Conservation (phyloP, 768 basidiomycete species). For the Dioszegia crocea region DNA sequence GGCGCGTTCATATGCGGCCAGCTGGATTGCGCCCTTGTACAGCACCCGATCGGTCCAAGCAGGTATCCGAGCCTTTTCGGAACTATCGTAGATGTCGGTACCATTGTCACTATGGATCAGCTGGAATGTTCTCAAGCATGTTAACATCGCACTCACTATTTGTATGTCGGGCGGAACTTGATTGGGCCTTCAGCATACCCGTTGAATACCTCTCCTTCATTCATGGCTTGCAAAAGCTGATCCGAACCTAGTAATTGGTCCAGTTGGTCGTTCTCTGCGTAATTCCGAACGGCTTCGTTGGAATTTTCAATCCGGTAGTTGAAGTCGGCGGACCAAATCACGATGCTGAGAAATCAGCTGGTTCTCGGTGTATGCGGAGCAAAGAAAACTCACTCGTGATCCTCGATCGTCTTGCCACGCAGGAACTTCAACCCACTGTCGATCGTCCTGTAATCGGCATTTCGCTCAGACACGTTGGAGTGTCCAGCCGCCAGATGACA, state of each 20-base stretch:
- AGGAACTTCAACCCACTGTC: constrained; percentile 76
- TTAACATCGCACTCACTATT: constrained; percentile 63
- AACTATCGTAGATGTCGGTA: constrained; percentile 82
- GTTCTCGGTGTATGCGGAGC: not conserved
- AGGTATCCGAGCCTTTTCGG: constrained; percentile 92
- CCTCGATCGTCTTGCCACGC: constrained; percentile 78
- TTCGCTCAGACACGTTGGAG: constrained; percentile 78
- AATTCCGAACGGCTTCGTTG: constrained; percentile 70
- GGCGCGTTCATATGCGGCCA: constrained; percentile 74
- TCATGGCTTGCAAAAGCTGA: constrained; percentile 76
- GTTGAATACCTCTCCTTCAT: constrained; percentile 66
- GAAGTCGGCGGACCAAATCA: constrained; percentile 90
- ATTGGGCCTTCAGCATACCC: constrained; percentile 87
- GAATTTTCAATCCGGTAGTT: constrained; percentile 91
- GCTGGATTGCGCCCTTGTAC: constrained; percentile 71
- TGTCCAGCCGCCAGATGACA: constrained; percentile 97
- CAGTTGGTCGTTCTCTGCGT: constrained; percentile 63
- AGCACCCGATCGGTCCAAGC: constrained; percentile 99
- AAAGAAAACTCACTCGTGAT: constrained; percentile 70
- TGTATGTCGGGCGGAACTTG: constrained; percentile 91
- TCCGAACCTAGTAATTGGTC: constrained; percentile 74
- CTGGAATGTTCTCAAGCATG: not conserved
- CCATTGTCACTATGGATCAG: constrained; percentile 48
- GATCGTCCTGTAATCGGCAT: constrained; percentile 88
- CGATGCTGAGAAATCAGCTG: constrained; percentile 59